Evolutionary conservation across 352 stramenopile genomes (phyloP), one percentile per base, ranked within the genome.

Genomic region (Phytopythium litorale): DNA sequence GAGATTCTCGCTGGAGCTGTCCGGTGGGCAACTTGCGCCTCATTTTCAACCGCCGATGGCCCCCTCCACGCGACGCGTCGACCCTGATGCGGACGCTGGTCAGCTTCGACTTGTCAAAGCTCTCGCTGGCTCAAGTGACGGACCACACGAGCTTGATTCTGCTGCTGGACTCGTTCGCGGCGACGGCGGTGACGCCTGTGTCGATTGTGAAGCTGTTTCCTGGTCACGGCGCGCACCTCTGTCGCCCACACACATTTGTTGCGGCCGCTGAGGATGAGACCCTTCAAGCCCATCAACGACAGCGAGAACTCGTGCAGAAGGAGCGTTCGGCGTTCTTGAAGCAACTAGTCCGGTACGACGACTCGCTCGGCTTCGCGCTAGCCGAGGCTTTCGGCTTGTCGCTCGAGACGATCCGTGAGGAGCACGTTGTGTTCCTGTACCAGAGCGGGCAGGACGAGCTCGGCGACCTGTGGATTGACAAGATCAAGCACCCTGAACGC

Each of bases 401-500:
- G n/a, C 71, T 88, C 15, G 80, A 93, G 23, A 67, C 80, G 30
- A 87, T 95, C 62, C 81, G 81, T 28, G 81, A 92, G 76, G 83
- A 91, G 57, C 78, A 93, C 40, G 79, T 91, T 23, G 38, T 95
- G 30, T 92, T 91, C 54, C 68, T 95, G 62, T 95, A 93, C 60
- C 80, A 92, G 40, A 84, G 66, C 7, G 86, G 86, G 2, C 69
- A 76, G n/a, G 84, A 95, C 49, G 77, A 88, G 50, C 62, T 73
- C 5, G 86, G 82, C 0, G 86, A 95, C 55, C 62, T 82, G 49
- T 79, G 76, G n/a, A 73, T 93, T 43, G 82, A 92, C 46, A 88
- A 88, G 21, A 81, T 93, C 70, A 75, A 84, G 33, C 72, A 76
- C 11, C 80, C 83, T 5, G 77, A 89, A n/a, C 68, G 70, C n/a